Base-by-base conservation (phyloP, 176 grass and related monocot species). In the Aegilops tauschii region DNA sequence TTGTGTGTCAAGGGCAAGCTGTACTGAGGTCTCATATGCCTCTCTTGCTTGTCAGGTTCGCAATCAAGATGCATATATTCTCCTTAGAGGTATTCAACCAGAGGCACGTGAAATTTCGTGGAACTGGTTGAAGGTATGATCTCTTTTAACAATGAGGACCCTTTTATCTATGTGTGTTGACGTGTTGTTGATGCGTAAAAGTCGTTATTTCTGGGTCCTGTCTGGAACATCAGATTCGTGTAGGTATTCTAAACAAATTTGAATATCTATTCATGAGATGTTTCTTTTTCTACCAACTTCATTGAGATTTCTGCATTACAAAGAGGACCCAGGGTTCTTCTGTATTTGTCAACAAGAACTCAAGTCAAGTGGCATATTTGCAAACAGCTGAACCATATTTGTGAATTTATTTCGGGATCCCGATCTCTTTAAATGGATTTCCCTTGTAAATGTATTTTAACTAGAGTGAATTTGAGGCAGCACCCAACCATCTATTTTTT, bases 121-220 rank as follows among this genome's bases (percentile, higher is more conserved):
- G 95, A 28, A 50, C 86, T 97, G 95, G 92, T 83, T 97, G 77
- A 92, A 97, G 92, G 95, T 94, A 89, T 62, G 81, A 45, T 77
- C 13, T 75, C 13, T 77, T 85, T 85, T 65, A 82, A 10, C 29
- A 20, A 6, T 35, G 64, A 34, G 12, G 1, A 1, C n/a, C 35
- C 2, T n/a, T 9, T 66, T 21, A 63, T 82, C 67, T 78, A 2
- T 64, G 18, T 17, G 9, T 29, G 54, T 59, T 58, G 7, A 59
- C 6, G 18, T 59, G 10, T 63, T 82, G 5, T 27, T 25, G n/a
- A 39, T 21, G 71, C 28, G 44, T 77, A 68, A 27, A 70, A 82
- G 21, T 20, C 42, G 45, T 32, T 29, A 81, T 49, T 67, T 54
- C 17, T 68, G 77, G 49, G 27, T 4, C 36, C 36, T 79, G 74